Base-by-base conservation (phyloP, 805 yeast species). In the Ogataea nitratoaversa region DNA sequence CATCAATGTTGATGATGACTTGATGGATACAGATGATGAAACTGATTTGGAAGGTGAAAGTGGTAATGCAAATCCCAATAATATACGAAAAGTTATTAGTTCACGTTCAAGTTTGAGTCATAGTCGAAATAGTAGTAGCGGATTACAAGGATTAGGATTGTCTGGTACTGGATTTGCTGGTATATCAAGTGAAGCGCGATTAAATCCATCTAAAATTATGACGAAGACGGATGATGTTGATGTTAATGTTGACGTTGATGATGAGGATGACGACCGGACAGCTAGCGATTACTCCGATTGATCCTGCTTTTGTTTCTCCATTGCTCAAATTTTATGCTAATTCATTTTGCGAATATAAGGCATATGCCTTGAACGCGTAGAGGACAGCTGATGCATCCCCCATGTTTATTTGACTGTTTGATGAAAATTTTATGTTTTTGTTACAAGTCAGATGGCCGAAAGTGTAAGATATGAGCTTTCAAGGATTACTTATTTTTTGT, bases 181-280 rank as follows among this genome's bases (percentile, higher is more conserved):
- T 19, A n/a, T n/a, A n/a, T 32, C 35, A 14, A 32, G 11, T 8
- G 8, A n/a, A 34, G 30, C 5, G 8, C 20, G 23, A 17, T 12
- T n/a, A n/a, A n/a, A n/a, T n/a, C n/a, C n/a, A n/a, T n/a, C n/a
- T n/a, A n/a, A n/a, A n/a, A n/a, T n/a, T n/a, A n/a, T n/a, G n/a
- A n/a, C n/a, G n/a, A n/a, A n/a, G 30, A 23, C 17, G n/a, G 22
- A 28, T 19, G 35, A 28, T 5, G 34, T 38, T 17, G 37, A 49
- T 14, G 40, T 34, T 23, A 27, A 34, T 4, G 36, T 38, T 7
- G 50, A 48, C 16, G 60, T 57, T 17, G 59, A 52, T 28, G 59
- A 57, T 19, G 59, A 52, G 23, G 59, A 57, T 18, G 59, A 56
- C 23, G 59, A 49, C 32, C 44, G 47, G 30, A 48, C 52, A 3